Percentiles rank a stretch among this genome's conserved stretches.
Conservation (phyloP, 179 eudicot genomes). For the Silene coronaria region DNA sequence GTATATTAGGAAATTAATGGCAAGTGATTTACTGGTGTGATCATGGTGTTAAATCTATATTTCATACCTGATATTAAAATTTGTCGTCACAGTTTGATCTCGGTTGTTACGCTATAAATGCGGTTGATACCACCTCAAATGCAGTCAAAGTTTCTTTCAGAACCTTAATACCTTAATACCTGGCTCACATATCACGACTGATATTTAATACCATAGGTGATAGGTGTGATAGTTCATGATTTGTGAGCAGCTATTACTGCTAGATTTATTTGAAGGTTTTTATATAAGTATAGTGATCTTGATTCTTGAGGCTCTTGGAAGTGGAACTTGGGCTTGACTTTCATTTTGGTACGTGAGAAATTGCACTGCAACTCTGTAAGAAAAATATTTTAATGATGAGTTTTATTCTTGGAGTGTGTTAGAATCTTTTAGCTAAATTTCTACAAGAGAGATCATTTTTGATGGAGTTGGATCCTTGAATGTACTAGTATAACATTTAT, state of each 20-base stretch:
- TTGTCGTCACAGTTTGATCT: too few relatives aligned
- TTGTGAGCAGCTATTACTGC: background rate
- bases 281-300: background rate
- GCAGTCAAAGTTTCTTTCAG: too few relatives aligned
- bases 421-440: background rate
- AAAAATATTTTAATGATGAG: too few relatives aligned
- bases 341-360: background rate
- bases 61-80: too few relatives aligned
- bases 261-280: background rate
- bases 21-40: background rate
- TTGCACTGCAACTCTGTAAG: background rate
- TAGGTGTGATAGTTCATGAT: background rate
- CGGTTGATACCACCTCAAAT: too few relatives aligned
- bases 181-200: too few relatives aligned
- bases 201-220: background rate
- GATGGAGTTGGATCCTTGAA: background rate
- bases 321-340: background rate
- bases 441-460: background rate
- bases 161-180: too few relatives aligned
- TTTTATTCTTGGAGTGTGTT: background rate
- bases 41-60: too few relatives aligned
- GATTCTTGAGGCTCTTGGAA: background rate
- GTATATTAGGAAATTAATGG: background rate
- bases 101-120: too few relatives aligned
- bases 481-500: background rate